Evolutionary conservation across 495 filamentous ascomycete genomes (phyloP), one percentile per base, ranked within the genome.

Genomic region (Aspergillus ellipticus): DNA sequence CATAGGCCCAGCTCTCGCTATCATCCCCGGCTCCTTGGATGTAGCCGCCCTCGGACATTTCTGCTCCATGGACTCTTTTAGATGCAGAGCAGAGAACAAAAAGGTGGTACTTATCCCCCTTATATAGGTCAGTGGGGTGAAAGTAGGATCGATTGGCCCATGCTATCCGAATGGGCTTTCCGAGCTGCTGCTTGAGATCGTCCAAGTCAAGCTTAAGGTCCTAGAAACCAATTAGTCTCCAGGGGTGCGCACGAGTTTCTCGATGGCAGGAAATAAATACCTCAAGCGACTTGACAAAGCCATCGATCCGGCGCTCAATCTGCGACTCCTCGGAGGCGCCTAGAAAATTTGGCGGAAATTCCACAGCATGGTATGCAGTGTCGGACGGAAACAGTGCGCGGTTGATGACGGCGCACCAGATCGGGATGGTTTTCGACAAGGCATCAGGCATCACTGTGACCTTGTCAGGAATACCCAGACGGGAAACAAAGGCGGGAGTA

Each of bases 11-110:
- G 37, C 84, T 86, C 72, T 97, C 93, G 17, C 85, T 89, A 64
- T 97, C 93, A 71, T 97, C 93, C 5, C 87, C 93, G 11, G 92
- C 92, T 21, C 94, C 94, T 69, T 97, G 94, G 57, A 98, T 89
- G 65, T 98, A 98, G 22, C 86, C 88, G 4, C 82, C 83, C 57
- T 82, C 81, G 26, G 82, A 84, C 51, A 84, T 77, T 63, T 90
- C 88, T 0, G 79, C 80, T 5, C 84, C 85, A 13, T 69, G 72
- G 0, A 89, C 82, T 10, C 86, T 77, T 33, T 84, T 78, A 0
- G 91, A 96, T 21, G 88, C 85, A 2, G 91, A 91, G 68, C 92
- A 93, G 10, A 96, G 78, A 0, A 97, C 76, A 0, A 87, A 80
- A 21, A 89, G 78, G 58, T 81, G 86, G 39, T 82, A 72, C 0